phyloP scores from a whole-genome alignment of 1,139 yeast genomes.

The Hyphopichia buzzinii region DNA sequence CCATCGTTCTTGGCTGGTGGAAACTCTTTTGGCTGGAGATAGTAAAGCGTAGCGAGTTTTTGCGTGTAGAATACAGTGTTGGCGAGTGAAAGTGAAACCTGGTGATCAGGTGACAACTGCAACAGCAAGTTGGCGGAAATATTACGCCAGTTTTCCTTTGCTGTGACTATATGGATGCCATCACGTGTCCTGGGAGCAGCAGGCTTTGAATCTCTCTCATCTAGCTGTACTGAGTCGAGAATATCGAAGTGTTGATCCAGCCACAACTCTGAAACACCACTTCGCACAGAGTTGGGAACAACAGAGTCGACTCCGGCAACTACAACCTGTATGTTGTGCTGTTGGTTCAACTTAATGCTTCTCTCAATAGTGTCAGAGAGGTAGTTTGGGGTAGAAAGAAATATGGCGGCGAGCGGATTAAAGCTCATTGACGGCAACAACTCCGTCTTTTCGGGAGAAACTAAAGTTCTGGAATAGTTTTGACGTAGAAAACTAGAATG shows the following conservation, averaged over 20 bases:
- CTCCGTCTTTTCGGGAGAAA: constrained; percentile 16
- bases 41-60: constrained; percentile 37
- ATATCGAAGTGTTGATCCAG: constrained; percentile 28
- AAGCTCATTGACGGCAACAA: constrained; percentile 14
- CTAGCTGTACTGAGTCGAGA: constrained; percentile 17
- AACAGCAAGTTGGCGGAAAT: constrained; percentile 26
- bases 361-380: constrained; percentile 32
- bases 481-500: not conserved
- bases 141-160: constrained; percentile 39
- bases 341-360: constrained; percentile 27
- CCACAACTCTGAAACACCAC: constrained; percentile 53
- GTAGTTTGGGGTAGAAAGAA: constrained; percentile 46
- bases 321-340: constrained; percentile 36
- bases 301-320: constrained; percentile 52
- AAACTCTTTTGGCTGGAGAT: constrained; percentile 20
- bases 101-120: constrained; percentile 13
- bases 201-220: constrained; percentile 23
- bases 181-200: constrained; percentile 27
- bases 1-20: constrained; percentile 17
- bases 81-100: constrained; percentile 29
- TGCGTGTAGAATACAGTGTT: constrained; percentile 42
- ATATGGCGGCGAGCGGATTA: constrained; percentile 22
- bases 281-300: constrained; percentile 31
- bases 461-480: constrained; percentile 12
- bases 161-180: constrained; percentile 33